Evolutionary conservation across 257 asterid species (phyloP), one percentile per base, ranked within the genome.

Genomic region (Nicotiana undulata): DNA sequence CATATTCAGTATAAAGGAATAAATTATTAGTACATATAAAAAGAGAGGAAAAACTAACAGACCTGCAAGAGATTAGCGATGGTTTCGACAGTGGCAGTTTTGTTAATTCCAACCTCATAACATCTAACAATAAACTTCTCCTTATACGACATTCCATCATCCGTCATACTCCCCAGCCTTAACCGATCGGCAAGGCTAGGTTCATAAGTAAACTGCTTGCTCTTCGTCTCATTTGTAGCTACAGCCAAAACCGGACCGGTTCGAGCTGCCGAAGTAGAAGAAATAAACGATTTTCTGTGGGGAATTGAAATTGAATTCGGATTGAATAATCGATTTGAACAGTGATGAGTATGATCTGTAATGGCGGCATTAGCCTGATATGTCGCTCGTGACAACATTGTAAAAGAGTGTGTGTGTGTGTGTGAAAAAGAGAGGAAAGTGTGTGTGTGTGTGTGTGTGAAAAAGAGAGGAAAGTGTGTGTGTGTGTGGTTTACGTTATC

Each of bases 31-130:
- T 24, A 22, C 16, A 7, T 9, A 55, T 59, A 51, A 13, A 20
- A 22, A 59, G 2, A 9, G 37, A 80, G 3, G 31, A 61, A 17
- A 32, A 44, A 44, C 9, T 29, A 53, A 29, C 80, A 82, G 46
- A 92, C 99, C 99, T 96, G 98, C 92, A 96, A 80, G 60, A 93
- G 95, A 92, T 96, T 96, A 20, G 99, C 99, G 12, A 96, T 91
- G 80, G 97, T 90, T 82, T 96, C 98, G 83, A 96, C 96, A 15
- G 99, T 96, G 58, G 95, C 98, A 59, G 98, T 94, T 80, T 91
- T 94, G 88, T 96, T 96, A 32, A 93, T 88, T 18, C 99, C 98
- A 15, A 96, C 99, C 86, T 96, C 99, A 61, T 96, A 94, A 60
- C 97, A 89, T 86, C 99, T 90, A 60, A 96, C 98, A 22, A 94